Conservation (phyloP, 257 asterid species). For the Avicennia marina region DNA sequence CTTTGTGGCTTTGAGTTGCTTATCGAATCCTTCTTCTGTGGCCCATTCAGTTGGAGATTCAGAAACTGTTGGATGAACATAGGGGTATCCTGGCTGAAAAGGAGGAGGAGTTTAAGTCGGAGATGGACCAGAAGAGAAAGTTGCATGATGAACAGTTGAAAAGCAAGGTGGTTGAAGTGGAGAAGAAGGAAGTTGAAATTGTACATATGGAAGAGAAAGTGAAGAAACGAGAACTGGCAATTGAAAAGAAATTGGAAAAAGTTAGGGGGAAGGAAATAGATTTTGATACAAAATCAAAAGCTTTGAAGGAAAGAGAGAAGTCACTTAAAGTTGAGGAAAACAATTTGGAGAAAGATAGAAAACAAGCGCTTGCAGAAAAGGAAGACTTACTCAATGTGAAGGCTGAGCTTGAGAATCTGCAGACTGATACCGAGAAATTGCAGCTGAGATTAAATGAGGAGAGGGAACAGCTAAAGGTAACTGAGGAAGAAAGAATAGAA, state of each 20-base stretch:
- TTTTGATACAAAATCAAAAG: slow-evolving; percentile 56
- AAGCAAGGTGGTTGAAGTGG: slow-evolving; percentile 65
- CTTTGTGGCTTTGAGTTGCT: slow-evolving; percentile 7
- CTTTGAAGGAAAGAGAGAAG: slow-evolving; percentile 74
- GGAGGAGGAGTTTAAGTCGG: slow-evolving; percentile 68
- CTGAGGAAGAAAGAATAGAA: slow-evolving; percentile 83
- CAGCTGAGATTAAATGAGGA: slow-evolving; percentile 51
- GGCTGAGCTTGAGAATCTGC: slow-evolving; percentile 66
- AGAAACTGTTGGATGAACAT: slow-evolving; percentile 87
- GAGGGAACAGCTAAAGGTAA: slow-evolving; percentile 64
- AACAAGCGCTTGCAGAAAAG: slow-evolving; percentile 52
- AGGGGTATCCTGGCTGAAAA: slow-evolving; percentile 49
- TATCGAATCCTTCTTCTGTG: slow-evolving; percentile 17
- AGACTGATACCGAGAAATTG: slow-evolving; percentile 50
- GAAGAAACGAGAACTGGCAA: slow-evolving; percentile 72
- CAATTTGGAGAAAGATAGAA: slow-evolving; percentile 56
- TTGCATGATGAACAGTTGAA: slow-evolving; percentile 60
- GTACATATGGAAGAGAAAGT: slow-evolving; percentile 85
- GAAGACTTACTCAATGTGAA: slow-evolving; percentile 49
- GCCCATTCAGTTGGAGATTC: slow-evolving; percentile 66
- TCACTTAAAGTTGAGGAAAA: slow-evolving; percentile 61
- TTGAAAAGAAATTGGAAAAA: slow-evolving; percentile 74
- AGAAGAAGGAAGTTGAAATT: slow-evolving; percentile 77
- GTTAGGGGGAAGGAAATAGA: slow-evolving; percentile 67
- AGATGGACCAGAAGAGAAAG: slow-evolving; percentile 69